phyloP scores from a whole-genome alignment of 2,329 filamentous ascomycete species.

The Blastomyces silverae region DNA sequence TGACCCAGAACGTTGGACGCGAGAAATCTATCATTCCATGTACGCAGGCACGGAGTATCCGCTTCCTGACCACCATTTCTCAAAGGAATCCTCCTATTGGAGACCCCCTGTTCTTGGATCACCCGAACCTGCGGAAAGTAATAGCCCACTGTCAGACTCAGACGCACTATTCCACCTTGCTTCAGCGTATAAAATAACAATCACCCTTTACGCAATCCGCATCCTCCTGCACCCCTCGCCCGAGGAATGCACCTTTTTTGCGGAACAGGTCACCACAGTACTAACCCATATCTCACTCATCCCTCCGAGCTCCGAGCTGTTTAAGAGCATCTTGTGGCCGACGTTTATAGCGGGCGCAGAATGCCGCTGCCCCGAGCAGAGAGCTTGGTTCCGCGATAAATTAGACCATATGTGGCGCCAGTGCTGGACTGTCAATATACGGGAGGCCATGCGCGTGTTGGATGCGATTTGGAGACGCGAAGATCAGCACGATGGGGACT shows the following conservation, averaged over 20 bases:
- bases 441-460: slow-evolving; percentile 37
- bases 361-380: slow-evolving; percentile 30
- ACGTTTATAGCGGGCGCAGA: slow-evolving; percentile 42
- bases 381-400: slow-evolving; percentile 30
- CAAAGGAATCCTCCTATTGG: neutral
- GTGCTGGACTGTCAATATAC: slow-evolving; percentile 36
- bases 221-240: slow-evolving; percentile 32
- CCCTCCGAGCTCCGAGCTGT: slow-evolving; percentile 33
- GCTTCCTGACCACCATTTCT: neutral
- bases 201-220: slow-evolving; percentile 38
- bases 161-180: slow-evolving; percentile 31
- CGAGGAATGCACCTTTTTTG: slow-evolving; percentile 23
- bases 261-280: slow-evolving; percentile 32
- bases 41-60: slow-evolving; percentile 1
- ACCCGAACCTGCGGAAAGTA: neutral
- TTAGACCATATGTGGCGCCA: slow-evolving; percentile 33
- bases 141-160: neutral
- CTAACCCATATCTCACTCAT: slow-evolving; percentile 35
- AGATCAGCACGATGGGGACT: slow-evolving; percentile 32
- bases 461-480: slow-evolving; percentile 39
- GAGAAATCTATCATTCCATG: slow-evolving; percentile 29
- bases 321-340: slow-evolving; percentile 42
- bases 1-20: slow-evolving; percentile 34
- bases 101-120: neutral
- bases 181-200: slow-evolving; percentile 34